phyloP scores from a whole-genome alignment of 192 early-diverging fungal species.

The Podochytrium sp. region DNA sequence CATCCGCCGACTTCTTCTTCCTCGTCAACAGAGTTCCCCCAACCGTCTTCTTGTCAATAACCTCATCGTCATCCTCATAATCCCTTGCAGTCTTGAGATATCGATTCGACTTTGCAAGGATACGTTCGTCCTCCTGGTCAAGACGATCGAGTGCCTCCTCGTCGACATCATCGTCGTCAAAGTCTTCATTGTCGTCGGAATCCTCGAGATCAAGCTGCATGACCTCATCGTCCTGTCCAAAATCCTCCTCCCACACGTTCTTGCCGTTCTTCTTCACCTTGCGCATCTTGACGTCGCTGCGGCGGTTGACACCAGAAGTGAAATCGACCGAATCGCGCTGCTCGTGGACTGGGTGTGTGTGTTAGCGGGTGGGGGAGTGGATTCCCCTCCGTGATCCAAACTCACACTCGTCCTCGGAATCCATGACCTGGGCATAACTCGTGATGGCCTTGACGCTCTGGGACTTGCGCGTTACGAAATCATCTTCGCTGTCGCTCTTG shows the following conservation, averaged over 20 bases:
- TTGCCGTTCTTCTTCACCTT: background rate
- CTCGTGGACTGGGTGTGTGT: slow-evolving; percentile 35
- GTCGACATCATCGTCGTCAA: slow-evolving; percentile 16
- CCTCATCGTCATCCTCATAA: slow-evolving; percentile 28
- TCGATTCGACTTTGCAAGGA: slow-evolving; percentile 15
- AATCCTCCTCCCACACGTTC: slow-evolving; percentile 36
- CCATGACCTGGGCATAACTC: slow-evolving; percentile 24
- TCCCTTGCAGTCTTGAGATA: slow-evolving; percentile 21
- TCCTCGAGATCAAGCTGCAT: slow-evolving; percentile 64
- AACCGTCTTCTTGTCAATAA: slow-evolving; percentile 38
- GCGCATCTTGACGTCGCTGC: slow-evolving; percentile 9
- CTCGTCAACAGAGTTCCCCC: slow-evolving; percentile 1
- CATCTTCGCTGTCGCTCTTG: slow-evolving; percentile 6
- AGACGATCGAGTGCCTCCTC: slow-evolving; percentile 7
- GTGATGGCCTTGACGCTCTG: slow-evolving; percentile 13
- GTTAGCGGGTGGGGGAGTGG: background rate
- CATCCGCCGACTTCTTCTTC: slow-evolving; percentile 12
- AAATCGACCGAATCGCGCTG: slow-evolving; percentile 40
- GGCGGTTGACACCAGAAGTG: background rate
- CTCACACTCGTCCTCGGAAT: slow-evolving; percentile 45
- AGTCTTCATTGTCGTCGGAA: slow-evolving; percentile 36
- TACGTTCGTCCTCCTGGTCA: slow-evolving; percentile 12
- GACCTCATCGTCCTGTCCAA: slow-evolving; percentile 75
- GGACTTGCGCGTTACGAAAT: background rate
- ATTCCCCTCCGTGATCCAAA: background rate